A percentile compares a stretch with the other conserved stretches of the same genome.
Conservation (phyloP, 176 grass and related monocot species). For the Oryza coarctata region DNA sequence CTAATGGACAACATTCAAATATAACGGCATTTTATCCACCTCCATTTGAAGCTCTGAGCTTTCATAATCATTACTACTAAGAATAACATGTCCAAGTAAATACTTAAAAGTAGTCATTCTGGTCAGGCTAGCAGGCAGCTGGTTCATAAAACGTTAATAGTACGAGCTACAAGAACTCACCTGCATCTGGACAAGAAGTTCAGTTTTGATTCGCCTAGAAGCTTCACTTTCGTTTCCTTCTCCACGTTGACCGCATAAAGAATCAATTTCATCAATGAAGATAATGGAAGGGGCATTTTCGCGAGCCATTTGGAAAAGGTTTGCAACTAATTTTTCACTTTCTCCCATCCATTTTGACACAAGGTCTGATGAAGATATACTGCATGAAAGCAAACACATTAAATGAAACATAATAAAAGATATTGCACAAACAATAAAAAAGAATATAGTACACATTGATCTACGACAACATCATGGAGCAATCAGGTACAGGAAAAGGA, state of each 20-base stretch:
- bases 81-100: not conserved
- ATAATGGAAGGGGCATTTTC: conserved; percentile 98
- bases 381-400: conserved; percentile 45
- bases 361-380: conserved; percentile 98
- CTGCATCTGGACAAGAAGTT: conserved; percentile 99
- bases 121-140: not conserved
- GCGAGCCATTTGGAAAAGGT: conserved; percentile 96
- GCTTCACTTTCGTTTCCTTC: conserved; percentile 99
- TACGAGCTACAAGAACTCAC: conserved; percentile 35
- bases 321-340: conserved; percentile 94
- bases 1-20: too few species aligned
- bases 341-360: conserved; percentile 99
- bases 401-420: conserved; percentile 11
- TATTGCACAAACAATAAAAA: not conserved
- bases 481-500: not conserved
- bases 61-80: not conserved
- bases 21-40: not conserved
- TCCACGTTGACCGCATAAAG: conserved; percentile 86
- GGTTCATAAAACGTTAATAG: conserved; percentile 4
- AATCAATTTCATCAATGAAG: conserved; percentile 99
- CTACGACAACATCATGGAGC: not conserved
- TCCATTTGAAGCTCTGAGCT: not conserved
- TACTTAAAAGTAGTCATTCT: not conserved
- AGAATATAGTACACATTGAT: not conserved
- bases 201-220: conserved; percentile 96